Conservation (phyloP, 75 land plant species). For the Azolla pinnata region DNA sequence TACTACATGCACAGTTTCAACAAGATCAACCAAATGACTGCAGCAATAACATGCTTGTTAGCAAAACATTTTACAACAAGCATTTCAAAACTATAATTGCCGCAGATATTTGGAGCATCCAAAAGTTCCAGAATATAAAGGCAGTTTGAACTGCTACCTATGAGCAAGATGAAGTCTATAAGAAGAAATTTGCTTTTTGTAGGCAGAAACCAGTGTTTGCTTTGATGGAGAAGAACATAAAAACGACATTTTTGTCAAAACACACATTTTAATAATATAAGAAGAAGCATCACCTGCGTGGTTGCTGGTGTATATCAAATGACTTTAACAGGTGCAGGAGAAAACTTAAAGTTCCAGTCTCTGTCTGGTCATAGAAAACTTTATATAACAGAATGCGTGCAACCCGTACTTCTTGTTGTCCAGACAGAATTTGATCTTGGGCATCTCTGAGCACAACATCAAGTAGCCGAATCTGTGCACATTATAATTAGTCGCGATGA, state of each 20-base stretch:
- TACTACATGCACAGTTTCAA: constrained; percentile 63
- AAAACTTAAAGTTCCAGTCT: constrained; percentile 62
- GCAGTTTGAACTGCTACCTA: no score
- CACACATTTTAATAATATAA: no score
- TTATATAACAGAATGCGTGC: constrained; percentile 79
- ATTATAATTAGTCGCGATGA: neutral
- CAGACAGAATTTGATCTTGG: constrained; percentile 18
- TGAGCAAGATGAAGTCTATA: no score
- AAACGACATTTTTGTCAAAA: no score
- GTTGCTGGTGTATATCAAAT: constrained; percentile 70
- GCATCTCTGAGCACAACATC: constrained; percentile 67
- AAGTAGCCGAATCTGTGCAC: constrained; percentile 68
- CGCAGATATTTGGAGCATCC: no score
- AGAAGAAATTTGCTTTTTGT: no score
- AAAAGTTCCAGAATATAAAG: no score
- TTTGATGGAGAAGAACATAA: no score
- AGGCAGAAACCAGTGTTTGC: no score
- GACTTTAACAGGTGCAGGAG: constrained; percentile 46
- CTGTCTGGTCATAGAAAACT: constrained; percentile 95
- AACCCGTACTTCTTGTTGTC: constrained; percentile 54
- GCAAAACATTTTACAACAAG: no score
- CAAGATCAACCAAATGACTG: constrained; percentile 85
- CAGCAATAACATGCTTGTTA: neutral
- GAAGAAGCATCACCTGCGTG: constrained; percentile 97
- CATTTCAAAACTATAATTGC: no score